Base-by-base conservation (phyloP, 306 rosid species). In the Glycine soja region DNA sequence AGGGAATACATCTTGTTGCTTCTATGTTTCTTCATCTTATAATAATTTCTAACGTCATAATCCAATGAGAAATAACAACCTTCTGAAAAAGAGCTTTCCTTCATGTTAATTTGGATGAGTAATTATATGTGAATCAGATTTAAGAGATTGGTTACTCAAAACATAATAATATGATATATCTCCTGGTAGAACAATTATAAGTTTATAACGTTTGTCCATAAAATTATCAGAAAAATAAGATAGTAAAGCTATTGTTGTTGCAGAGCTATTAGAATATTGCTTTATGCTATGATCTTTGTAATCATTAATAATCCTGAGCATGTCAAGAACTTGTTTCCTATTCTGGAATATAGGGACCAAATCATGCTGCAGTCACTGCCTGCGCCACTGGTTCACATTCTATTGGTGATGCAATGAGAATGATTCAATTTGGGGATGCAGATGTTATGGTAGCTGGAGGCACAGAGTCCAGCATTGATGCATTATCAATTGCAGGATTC, bases 391-490 rank as follows among this genome's bases (percentile, higher is more conserved):
- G 98, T 36, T 94, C 98, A 58, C 97, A 91, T 88, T 93, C 99
- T 75, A 85, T 95, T 79, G 99, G 99, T 56, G 99, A 95, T 89
- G 93, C 97, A 56, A 77, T 90, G 82, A 90, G 99, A 88, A 95
- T 95, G 99, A 93, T 95, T 87, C 99, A 92, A 53, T 95, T 93
- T 86, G 98, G 97, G 74, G 98, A 95, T 85, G 88, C 97, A 40
- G 98, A 95, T 89, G 93, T 95, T 79, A 95, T 95, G 99, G 91
- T 95, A 72, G 97, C 98, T 62, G 97, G 99, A 82, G 99, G 98
- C 71, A 89, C 97, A 40, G 97, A 95, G 90, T 90, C 97, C 77
- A 95, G 99, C 88, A 93, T 95, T 81, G 99, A 95, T 86, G 98
- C 96, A 80, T 86, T 93, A 81, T 95, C 98, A 45, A 91, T 95